These are phyloP conservation scores for Saturnispora silvae DNA, from an alignment of 805 yeast species.

Conservation along the genomic window DNA sequence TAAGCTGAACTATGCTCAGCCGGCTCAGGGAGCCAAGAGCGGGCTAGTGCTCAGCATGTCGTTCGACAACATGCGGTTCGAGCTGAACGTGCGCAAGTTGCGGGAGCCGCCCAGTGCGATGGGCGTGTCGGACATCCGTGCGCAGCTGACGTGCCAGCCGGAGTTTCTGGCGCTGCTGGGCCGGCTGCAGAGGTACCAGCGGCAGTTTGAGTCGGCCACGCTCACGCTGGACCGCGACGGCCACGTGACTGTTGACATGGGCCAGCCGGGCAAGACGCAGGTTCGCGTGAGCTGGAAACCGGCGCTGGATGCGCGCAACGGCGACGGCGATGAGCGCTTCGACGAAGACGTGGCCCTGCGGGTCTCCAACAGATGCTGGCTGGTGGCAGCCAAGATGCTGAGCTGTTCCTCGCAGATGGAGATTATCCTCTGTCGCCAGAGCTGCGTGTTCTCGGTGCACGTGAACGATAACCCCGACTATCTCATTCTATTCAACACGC, in stretches of 20 bases:
- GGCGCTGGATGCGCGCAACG: too few species aligned
- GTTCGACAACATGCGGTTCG: background rate
- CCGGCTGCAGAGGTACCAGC: conserved; percentile 57
- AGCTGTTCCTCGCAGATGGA: conserved; percentile 52
- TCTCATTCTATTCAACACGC: conserved; percentile 52
- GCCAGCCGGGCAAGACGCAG: too few species aligned
- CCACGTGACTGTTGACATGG: conserved; percentile 37
- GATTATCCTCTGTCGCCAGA: conserved; percentile 38
- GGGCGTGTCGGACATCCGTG: background rate
- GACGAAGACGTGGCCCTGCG: too few species aligned
- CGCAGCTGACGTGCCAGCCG: background rate
- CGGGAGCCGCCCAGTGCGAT: conserved; percentile 18
- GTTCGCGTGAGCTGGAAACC: too few species aligned
- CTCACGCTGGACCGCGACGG: conserved; percentile 43
- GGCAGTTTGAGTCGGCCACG: conserved; percentile 38
- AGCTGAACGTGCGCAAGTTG: conserved; percentile 16
- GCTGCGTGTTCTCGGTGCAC: conserved; percentile 55
- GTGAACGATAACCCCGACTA: conserved; percentile 55
- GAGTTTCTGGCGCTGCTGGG: conserved; percentile 38
- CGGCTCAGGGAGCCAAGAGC: background rate
- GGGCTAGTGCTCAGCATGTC: background rate
- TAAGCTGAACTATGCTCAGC: background rate
- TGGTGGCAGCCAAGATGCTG: conserved; percentile 49
- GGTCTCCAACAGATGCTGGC: too few species aligned
- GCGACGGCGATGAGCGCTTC: too few species aligned